Base-by-base conservation (phyloP, 768 basidiomycete species). In the Coprinopsis marcescibilis region DNA sequence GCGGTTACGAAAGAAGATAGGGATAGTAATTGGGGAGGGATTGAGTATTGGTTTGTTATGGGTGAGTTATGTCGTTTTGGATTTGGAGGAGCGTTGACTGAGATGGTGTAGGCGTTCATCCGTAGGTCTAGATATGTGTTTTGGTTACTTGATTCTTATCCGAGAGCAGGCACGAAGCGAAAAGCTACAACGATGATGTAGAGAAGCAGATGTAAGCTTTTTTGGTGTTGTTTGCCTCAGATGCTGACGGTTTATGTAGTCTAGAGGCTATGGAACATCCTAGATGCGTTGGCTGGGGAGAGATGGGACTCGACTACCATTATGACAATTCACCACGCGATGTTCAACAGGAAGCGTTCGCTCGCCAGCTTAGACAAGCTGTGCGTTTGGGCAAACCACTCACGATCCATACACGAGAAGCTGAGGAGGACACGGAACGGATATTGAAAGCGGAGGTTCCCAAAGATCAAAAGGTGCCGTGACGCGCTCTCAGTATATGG, bases 261-360 rank as follows among this genome's bases (percentile, higher is more conserved):
- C 49, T 87, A 41, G 79, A 81, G 57, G 88, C 88, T 2, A 86
- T 89, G 78, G 36, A 68, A 0, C 89, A 91, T 55, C 85, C 87
- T 1, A 78, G 83, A 10, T 90, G 88, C 56, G 88, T 92, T 5
- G 87, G 88, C 2, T 86, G 85, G 82, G 90, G 90, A 1, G 90
- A 94, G 57, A 91, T 91, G 46, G 89, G 90, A 0, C 73, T 89
- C 11, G 89, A 92, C 51, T 90, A 88, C 55, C 86, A 90, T 60
- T 89, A 91, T 61, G 79, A 87, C 62, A 73, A 80, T 51, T 86
- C 87, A 0, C 85, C 88, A 0, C 77, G 83, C 8, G 73, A 77
- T 0, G 55, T 81, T 1, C 90, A 93, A 56, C 80, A 73, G 45
- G 65, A 65, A 0, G 78, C 89, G 10, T 82, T 93, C 41, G 60